Evolutionary conservation across 2,329 filamentous ascomycete species (phyloP).

Genomic region (Sphaerulina musiva): DNA sequence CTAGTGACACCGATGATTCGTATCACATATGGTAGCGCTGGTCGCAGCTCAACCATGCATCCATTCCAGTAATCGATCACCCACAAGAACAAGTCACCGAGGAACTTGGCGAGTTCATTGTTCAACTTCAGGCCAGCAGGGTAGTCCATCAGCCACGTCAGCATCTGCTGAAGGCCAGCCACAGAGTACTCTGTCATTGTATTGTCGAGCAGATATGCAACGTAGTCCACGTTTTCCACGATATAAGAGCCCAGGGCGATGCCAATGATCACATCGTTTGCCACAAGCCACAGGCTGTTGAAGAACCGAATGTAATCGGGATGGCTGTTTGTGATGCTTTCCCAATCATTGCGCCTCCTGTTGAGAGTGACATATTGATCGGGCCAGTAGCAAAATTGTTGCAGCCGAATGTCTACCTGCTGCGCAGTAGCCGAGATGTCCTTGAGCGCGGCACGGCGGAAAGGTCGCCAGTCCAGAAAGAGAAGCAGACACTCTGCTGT

Average conservation of each 20-base stretch:
- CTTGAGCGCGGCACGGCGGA: slow-evolving; percentile 76
- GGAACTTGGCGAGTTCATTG: slow-evolving; percentile 82
- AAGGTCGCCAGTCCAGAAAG: slow-evolving; percentile 76
- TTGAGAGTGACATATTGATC: slow-evolving; percentile 90
- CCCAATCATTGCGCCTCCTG: slow-evolving; percentile 86
- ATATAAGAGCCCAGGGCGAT: slow-evolving; percentile 95
- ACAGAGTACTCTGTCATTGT: slow-evolving; percentile 78
- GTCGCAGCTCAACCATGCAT: slow-evolving; percentile 70
- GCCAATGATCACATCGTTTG: slow-evolving; percentile 97
- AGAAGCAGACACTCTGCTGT: slow-evolving; percentile 71
- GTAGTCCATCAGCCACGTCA: slow-evolving; percentile 92
- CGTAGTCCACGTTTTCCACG: slow-evolving; percentile 83
- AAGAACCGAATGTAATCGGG: slow-evolving; percentile 99
- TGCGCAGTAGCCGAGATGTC: slow-evolving; percentile 95
- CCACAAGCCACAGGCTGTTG: slow-evolving; percentile 96
- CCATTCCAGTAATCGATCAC: slow-evolving; percentile 96
- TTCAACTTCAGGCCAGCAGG: slow-evolving; percentile 94
- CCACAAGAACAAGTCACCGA: slow-evolving; percentile 94
- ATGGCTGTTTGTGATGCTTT: slow-evolving; percentile 88
- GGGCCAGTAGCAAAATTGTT: slow-evolving; percentile 99
- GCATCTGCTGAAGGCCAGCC: slow-evolving; percentile 77
- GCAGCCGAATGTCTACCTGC: slow-evolving; percentile 90
- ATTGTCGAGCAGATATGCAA: slow-evolving; percentile 70
- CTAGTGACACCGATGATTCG: slow-evolving; percentile 91
- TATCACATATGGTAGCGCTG: slow-evolving; percentile 76